These are phyloP conservation scores for Cordyceps cicadae DNA, from an alignment of 2,329 filamentous ascomycete species.

Conservation along the genomic window DNA sequence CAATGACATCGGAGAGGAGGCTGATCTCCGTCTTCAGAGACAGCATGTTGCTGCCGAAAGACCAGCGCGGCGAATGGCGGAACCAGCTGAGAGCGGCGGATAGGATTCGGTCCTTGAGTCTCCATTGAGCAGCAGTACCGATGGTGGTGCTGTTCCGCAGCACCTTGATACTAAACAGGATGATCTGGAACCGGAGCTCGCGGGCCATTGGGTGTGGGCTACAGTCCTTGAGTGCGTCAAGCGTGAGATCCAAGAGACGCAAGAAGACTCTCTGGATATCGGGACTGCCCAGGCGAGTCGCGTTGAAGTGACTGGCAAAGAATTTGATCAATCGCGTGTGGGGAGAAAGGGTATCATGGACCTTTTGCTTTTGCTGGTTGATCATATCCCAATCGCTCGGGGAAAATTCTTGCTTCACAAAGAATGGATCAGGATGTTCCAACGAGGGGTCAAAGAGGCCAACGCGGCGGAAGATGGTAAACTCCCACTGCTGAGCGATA, in stretches of 20 bases:
- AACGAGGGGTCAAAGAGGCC: slow-evolving; percentile 74
- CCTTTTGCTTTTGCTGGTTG: slow-evolving; percentile 64
- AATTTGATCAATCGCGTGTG: slow-evolving; percentile 83
- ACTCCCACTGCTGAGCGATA: slow-evolving; percentile 86
- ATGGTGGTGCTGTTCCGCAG: slow-evolving; percentile 64
- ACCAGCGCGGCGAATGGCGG: slow-evolving; percentile 73
- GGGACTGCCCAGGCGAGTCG: slow-evolving; percentile 73
- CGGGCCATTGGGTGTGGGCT: slow-evolving; percentile 77
- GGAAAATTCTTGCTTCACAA: slow-evolving; percentile 82
- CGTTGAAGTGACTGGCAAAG: slow-evolving; percentile 89
- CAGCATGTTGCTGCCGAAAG: slow-evolving; percentile 86
- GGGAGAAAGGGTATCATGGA: slow-evolving; percentile 77
- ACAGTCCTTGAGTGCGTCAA: slow-evolving; percentile 63
- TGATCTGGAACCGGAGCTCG: slow-evolving; percentile 83
- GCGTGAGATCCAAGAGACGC: slow-evolving; percentile 69
- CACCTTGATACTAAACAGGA: slow-evolving; percentile 74
- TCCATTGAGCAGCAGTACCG: slow-evolving; percentile 59
- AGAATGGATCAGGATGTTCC: slow-evolving; percentile 78
- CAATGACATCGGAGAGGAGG: slow-evolving; percentile 66
- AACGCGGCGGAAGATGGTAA: slow-evolving; percentile 64
- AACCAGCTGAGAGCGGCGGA: slow-evolving; percentile 90
- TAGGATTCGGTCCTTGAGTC: slow-evolving; percentile 80
- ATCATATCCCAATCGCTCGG: slow-evolving; percentile 75
- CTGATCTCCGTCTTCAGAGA: slow-evolving; percentile 90
- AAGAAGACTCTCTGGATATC: slow-evolving; percentile 77